Evolutionary conservation across 2,329 filamentous ascomycete species (phyloP).

Genomic region (Davidsoniella virescens): DNA sequence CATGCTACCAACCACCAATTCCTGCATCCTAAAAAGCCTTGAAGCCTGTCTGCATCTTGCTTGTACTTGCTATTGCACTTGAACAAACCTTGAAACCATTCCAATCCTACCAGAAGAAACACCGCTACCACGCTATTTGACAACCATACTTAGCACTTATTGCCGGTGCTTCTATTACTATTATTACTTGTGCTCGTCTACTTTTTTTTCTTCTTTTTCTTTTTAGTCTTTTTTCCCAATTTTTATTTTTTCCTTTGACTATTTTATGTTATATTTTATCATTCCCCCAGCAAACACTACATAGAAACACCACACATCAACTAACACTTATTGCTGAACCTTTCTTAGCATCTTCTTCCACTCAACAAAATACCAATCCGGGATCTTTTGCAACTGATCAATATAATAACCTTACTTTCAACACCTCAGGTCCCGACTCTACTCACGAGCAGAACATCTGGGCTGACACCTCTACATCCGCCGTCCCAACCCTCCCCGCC

Average conservation of each 20-base stretch:
- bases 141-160: too few species aligned
- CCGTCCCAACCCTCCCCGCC: conserved; percentile 14
- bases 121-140: neutral
- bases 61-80: too few species aligned
- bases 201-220: too few species aligned
- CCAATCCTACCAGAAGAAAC: neutral
- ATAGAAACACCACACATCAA: neutral
- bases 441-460: conserved; percentile 15
- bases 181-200: too few species aligned
- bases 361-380: neutral
- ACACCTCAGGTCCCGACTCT: too few species aligned
- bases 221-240: too few species aligned
- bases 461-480: conserved; percentile 19
- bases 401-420: neutral
- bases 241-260: too few species aligned
- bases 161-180: too few species aligned
- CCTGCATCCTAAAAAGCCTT: neutral
- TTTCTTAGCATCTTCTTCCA: neutral
- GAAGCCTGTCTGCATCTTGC: too few species aligned
- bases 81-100: too few species aligned
- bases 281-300: neutral
- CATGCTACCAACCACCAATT: conserved; percentile 7
- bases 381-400: neutral
- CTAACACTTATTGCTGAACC: neutral
- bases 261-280: too few species aligned